Evolutionary conservation across 148 eudicot species (phyloP).

Genomic region (Talinum fruticosum): DNA sequence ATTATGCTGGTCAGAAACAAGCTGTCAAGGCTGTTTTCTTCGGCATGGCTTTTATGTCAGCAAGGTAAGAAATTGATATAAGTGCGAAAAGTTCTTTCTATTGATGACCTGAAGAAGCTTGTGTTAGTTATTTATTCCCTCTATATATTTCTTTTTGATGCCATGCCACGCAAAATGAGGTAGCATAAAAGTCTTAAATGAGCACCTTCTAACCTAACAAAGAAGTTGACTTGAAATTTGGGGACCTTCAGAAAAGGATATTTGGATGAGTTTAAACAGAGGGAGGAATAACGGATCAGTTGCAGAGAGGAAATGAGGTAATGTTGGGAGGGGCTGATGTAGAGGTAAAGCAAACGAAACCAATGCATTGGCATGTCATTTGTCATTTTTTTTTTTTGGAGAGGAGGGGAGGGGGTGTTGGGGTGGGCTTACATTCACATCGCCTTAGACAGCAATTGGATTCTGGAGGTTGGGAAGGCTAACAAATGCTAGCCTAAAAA

Average conservation of each 20-base stretch:
- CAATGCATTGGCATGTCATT: too few species aligned
- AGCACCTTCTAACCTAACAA: background rate
- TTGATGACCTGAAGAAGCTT: background rate
- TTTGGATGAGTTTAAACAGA: background rate
- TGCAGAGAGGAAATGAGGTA: background rate
- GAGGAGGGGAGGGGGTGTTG: too few species aligned
- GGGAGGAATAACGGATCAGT: background rate
- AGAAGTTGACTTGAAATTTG: too few species aligned
- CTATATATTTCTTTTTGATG: background rate
- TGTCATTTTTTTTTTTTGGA: too few species aligned
- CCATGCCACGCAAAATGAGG: background rate
- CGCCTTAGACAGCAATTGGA: background rate
- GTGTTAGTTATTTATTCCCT: background rate
- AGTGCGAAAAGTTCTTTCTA: background rate
- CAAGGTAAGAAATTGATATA: constrained; percentile 59
- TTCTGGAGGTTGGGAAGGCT: background rate
- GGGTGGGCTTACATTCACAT: background rate
- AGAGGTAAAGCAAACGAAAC: background rate
- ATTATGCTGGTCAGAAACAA: constrained; percentile 96
- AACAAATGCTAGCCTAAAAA: background rate
- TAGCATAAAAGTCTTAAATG: background rate
- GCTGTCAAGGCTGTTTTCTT: constrained; percentile 93
- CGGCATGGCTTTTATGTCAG: constrained; percentile 99
- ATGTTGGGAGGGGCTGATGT: background rate
- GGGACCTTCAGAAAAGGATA: background rate